phyloP scores from a whole-genome alignment of 2,329 filamentous ascomycete genomes.

The Ascochyta lentis region DNA sequence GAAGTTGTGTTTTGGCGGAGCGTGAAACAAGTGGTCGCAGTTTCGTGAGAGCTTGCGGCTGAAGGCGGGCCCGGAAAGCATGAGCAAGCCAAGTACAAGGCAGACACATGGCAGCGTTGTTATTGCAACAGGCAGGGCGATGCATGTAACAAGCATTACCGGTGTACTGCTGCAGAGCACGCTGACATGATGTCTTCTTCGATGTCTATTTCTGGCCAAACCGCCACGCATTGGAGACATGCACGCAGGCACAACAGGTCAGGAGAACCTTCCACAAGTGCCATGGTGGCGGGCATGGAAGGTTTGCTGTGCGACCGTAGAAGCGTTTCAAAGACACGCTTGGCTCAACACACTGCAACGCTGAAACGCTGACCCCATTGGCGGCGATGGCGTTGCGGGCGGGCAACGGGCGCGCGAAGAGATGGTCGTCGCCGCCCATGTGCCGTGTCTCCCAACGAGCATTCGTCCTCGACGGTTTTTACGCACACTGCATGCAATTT shows the following conservation, averaged over 20 bases:
- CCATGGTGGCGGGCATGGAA: slow-evolving; percentile 13
- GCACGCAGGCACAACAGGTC: not conserved
- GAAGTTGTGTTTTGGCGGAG: not conserved
- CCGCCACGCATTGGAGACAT: not conserved
- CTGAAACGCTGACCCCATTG: slow-evolving; percentile 41
- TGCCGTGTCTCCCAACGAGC: slow-evolving; percentile 20
- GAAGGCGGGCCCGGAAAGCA: slow-evolving; percentile 6
- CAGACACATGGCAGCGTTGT: not conserved
- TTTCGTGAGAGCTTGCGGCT: slow-evolving; percentile 5
- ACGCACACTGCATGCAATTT: slow-evolving; percentile 4
- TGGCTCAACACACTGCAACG: slow-evolving; percentile 22
- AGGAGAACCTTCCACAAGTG: slow-evolving; percentile 11
- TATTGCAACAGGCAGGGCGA: not conserved
- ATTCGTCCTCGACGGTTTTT: not conserved
- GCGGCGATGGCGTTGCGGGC: slow-evolving; percentile 7
- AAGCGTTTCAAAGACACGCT: slow-evolving; percentile 37
- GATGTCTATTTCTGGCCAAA: slow-evolving; percentile 5
- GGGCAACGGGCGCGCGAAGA: slow-evolving; percentile 11
- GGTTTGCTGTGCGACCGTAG: slow-evolving; percentile 17
- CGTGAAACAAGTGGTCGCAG: slow-evolving; percentile 12
- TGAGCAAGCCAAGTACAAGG: not conserved
- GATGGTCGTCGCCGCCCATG: slow-evolving; percentile 10
- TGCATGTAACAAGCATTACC: slow-evolving; percentile 11
- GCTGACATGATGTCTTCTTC: not conserved
- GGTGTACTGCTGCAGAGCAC: not conserved